phyloP scores from a whole-genome alignment of 306 rosid genomes.

The Canavalia ensiformis region DNA sequence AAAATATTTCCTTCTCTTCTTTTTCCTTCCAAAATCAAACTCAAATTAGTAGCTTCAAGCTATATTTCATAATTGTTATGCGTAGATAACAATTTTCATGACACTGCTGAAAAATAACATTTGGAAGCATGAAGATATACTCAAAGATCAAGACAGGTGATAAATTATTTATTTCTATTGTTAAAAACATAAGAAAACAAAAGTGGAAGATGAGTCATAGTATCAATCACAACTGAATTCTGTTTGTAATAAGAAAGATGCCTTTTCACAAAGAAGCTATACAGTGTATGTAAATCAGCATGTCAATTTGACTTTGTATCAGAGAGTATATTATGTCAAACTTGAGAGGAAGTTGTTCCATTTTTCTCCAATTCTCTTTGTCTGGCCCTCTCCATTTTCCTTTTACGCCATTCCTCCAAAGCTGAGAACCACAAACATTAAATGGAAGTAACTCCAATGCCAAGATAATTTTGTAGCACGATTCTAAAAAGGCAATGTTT shows the following conservation, averaged over 20 bases:
- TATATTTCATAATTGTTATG: background rate
- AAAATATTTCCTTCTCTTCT: background rate
- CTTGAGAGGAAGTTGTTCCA: conserved; percentile 68
- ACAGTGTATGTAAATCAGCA: conserved; percentile 13
- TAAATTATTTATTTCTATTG: background rate
- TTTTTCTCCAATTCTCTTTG: conserved; percentile 84
- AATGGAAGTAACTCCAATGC: conserved; percentile 27
- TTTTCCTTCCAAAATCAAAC: background rate
- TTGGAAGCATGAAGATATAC: background rate
- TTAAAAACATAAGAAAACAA: background rate
- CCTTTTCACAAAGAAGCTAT: conserved; percentile 9
- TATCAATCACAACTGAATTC: conserved; percentile 19
- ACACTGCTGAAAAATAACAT: conserved; percentile 5
- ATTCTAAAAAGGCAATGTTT: background rate
- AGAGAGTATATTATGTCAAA: conserved; percentile 47
- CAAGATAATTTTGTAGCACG: background rate
- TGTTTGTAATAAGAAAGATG: conserved; percentile 9
- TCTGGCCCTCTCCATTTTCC: conserved; percentile 97
- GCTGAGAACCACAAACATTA: conserved; percentile 65
- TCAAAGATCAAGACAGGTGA: background rate
- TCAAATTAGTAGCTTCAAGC: background rate
- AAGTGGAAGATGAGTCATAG: background rate
- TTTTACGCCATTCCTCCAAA: conserved; percentile 95
- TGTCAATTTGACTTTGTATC: conserved; percentile 25
- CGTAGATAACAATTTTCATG: background rate